Evolutionary conservation across 176 grass and related monocot genomes (phyloP).

Genomic region (Eleusine indica): DNA sequence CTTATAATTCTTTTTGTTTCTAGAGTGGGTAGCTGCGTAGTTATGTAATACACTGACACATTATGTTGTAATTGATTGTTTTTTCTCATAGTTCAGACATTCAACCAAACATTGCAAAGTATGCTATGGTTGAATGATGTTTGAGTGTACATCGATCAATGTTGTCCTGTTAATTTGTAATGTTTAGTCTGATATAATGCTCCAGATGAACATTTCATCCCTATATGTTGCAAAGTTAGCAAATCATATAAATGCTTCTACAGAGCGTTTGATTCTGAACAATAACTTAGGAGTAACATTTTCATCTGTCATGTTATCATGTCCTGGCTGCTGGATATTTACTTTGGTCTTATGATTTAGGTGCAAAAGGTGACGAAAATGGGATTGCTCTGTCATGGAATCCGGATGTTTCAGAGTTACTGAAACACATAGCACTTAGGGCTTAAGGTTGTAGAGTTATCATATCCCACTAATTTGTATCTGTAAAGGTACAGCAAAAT

Average conservation of each 20-base stretch:
- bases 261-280: background rate
- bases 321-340: background rate
- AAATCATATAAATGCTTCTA: background rate
- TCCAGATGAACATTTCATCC: background rate
- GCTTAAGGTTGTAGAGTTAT: background rate
- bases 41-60: background rate
- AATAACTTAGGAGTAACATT: background rate
- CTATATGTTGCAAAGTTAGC: background rate
- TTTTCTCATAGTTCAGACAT: background rate
- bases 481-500: background rate
- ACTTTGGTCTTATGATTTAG: constrained; percentile 2
- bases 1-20: background rate
- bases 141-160: background rate
- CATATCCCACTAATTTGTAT: background rate
- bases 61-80: background rate
- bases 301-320: background rate
- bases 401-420: background rate
- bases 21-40: background rate
- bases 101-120: background rate
- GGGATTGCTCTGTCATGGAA: background rate
- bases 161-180: background rate
- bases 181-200: background rate
- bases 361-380: constrained; percentile 29
- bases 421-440: background rate
- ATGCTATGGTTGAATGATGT: background rate